Percentiles rank a stretch among this genome's conserved stretches.
These are phyloP conservation scores for Ophiosphaerella herpotricha DNA, from an alignment of 2,329 filamentous ascomycete genomes.

Conservation along the genomic window DNA sequence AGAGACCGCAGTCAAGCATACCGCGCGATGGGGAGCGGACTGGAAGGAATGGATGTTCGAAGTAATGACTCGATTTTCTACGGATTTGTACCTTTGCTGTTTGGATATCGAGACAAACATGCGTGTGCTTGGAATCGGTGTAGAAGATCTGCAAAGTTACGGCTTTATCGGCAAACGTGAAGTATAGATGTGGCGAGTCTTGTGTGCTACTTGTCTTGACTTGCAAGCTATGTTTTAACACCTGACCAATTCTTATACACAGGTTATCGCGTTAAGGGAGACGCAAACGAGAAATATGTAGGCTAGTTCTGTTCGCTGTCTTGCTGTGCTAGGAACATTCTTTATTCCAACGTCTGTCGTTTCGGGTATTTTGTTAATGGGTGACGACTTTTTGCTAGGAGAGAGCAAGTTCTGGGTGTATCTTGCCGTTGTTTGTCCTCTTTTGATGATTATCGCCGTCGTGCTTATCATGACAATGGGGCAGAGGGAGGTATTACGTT, in stretches of 20 bases:
- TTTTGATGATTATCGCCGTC: too few species aligned
- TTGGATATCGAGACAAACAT: not conserved
- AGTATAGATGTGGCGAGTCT: not conserved
- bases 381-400: conserved; percentile 1
- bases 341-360: not conserved
- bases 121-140: not conserved
- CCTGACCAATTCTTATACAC: too few species aligned
- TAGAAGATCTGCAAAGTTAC: not conserved
- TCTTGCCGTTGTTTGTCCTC: too few species aligned
- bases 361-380: conserved; percentile 2
- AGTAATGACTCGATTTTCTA: too few species aligned
- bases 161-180: conserved; percentile 1
- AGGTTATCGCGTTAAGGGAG: too few species aligned
- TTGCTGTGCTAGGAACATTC: not conserved
- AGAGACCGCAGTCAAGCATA: too few species aligned
- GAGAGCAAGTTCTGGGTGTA: not conserved
- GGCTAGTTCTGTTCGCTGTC: not conserved
- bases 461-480: too few species aligned
- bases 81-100: too few species aligned
- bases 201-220: not conserved
- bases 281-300: not conserved
- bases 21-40: too few species aligned
- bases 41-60: too few species aligned
- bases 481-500: too few species aligned
- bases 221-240: not conserved